These are phyloP conservation scores for Solanum appendiculatum DNA, from an alignment of 257 asterid genomes.

Conservation along the genomic window DNA sequence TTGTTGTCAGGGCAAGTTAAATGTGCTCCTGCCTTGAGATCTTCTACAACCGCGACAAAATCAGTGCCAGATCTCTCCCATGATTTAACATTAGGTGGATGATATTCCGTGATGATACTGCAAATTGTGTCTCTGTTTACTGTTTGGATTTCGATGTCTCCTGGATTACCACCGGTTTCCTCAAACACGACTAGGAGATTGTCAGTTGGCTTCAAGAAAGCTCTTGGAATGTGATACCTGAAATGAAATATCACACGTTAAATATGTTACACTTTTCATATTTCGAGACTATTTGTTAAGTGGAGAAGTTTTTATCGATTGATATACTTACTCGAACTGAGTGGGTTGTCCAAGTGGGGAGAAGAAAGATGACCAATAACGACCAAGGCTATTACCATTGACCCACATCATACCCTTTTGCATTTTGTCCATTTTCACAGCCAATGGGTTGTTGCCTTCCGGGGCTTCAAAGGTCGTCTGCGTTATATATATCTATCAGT, in stretches of 20 bases:
- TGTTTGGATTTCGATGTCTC: conserved; percentile 18
- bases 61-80: conserved; percentile 28
- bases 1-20: conserved; percentile 37
- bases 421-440: conserved; percentile 46
- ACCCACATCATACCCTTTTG: conserved; percentile 70
- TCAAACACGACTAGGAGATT: conserved; percentile 52
- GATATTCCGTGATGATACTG: conserved; percentile 39
- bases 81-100: conserved; percentile 30
- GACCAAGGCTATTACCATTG: conserved; percentile 56
- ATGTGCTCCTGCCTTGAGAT: conserved; percentile 24
- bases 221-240: conserved; percentile 56
- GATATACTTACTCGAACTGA: conserved; percentile 44
- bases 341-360: conserved; percentile 55
- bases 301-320: no score
- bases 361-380: conserved; percentile 59
- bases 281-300: neutral
- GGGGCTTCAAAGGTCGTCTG: conserved; percentile 65
- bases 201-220: conserved; percentile 39
- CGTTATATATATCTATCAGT: neutral
- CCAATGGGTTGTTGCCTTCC: conserved; percentile 46
- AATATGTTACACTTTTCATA: neutral
- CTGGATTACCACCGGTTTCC: conserved; percentile 55
- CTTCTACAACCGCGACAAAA: conserved; percentile 18
- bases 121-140: conserved; percentile 67
- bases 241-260: neutral